Evolutionary conservation across 345 rosid species (phyloP).

Genomic region (Hypericum androsaemum): DNA sequence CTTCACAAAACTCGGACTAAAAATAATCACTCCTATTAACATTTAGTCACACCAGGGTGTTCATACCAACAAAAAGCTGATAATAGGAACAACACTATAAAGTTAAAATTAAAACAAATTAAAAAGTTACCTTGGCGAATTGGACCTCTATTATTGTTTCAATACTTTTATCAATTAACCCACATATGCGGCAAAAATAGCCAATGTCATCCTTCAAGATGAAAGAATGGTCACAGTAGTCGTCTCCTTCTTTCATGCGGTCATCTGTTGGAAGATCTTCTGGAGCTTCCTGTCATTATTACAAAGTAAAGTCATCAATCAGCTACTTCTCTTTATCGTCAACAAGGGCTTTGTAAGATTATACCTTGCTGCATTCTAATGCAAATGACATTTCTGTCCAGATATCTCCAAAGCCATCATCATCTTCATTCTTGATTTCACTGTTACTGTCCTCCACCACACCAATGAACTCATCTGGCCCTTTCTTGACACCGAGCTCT

Average conservation of each 20-base stretch:
- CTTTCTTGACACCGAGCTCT: not conserved
- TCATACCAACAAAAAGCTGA: no score
- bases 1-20: no score
- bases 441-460: constrained; percentile 6
- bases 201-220: constrained; percentile 85
- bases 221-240: constrained; percentile 69
- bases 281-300: constrained; percentile 33
- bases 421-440: constrained; percentile 30
- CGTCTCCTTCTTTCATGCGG: constrained; percentile 33
- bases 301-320: constrained; percentile 1
- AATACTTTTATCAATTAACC: not conserved
- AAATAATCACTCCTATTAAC: no score
- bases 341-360: not conserved
- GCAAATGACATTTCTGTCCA: constrained; percentile 82
- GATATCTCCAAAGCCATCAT: constrained; percentile 64
- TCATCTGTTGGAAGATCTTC: constrained; percentile 40
- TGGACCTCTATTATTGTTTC: constrained; percentile 45
- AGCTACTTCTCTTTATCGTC: not conserved
- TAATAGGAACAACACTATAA: no score
- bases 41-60: no score
- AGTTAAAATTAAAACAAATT: no score
- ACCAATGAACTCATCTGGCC: not conserved
- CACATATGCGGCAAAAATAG: constrained; percentile 18
- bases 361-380: constrained; percentile 20
- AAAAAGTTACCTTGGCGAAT: constrained; percentile 47